Conservation (phyloP, 208 protist genomes). For the Acanthamoeba royreba region DNA sequence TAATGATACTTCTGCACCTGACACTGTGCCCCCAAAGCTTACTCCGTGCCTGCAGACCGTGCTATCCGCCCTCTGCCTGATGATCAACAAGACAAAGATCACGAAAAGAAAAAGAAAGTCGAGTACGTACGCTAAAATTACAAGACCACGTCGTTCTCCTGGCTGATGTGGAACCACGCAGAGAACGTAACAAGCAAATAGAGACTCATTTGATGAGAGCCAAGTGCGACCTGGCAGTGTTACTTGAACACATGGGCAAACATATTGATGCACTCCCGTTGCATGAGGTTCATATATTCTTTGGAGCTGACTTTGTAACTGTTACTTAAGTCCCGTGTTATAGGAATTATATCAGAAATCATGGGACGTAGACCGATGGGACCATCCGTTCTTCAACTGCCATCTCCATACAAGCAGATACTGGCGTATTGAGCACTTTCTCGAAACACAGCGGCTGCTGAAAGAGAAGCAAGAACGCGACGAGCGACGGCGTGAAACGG, state of each 20-base stretch:
- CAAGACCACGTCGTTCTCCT: background rate
- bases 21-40: background rate
- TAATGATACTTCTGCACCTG: background rate
- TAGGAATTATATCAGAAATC: background rate
- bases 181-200: background rate
- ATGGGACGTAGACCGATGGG: background rate
- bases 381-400: background rate
- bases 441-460: background rate
- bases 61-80: background rate
- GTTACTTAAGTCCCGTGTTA: too few relatives aligned
- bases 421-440: background rate
- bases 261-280: background rate
- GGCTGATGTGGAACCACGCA: background rate
- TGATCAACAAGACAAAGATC: background rate
- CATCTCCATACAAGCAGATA: background rate
- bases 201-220: background rate
- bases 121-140: background rate
- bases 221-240: background rate
- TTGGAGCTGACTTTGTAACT: too few relatives aligned
- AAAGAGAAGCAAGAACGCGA: background rate
- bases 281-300: background rate
- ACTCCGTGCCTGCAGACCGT: background rate
- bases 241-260: background rate
- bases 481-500: background rate
- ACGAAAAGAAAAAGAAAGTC: background rate